Evolutionary conservation across 768 basidiomycete genomes (phyloP), one percentile per base, ranked within the genome.

Genomic region (Phlegmacium glaucopus): DNA sequence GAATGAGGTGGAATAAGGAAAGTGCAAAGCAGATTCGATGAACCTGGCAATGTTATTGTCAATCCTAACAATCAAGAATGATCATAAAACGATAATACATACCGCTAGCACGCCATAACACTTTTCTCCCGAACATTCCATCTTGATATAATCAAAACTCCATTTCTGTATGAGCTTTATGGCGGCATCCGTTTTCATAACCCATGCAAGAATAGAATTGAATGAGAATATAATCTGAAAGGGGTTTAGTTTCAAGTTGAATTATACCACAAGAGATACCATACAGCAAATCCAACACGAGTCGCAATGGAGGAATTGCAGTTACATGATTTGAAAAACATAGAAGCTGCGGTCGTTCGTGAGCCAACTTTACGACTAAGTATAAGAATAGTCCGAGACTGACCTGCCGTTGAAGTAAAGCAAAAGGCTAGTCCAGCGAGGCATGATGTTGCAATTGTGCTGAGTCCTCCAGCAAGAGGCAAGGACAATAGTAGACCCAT

Each of bases 291-390:
- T 28, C 94, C 94, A 48, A 97, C 86, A 60, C 94, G 86, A 37
- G 94, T 97, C 0, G 96, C 96, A 57, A 99, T 97, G 0, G 93
- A 95, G 8, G 93, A 95, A 64, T 98, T 97, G 72, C 96, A 99
- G 64, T 98, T 98, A 69, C 95, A 99, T 27, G 90, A 93, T 75
- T 96, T 97, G 79, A 85, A 94, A 72, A 96, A 91, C 81, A 95
- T 93, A 29, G 90, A 93, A 4, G 94, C 94, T 84, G 68, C 58
- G 55, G 39, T 38, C n/a, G n/a, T 28, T 54, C 44, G 35, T 22
- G 22, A 22, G 22, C 22, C 22, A 22, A 22, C 22, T 22, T 22
- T 22, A 28, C 37, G 51, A 47, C 50, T 34, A 52, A 48, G 18
- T 39, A 25, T n/a, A 43, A 42, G 34, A 16, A 30, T 44, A 11